phyloP scores from a whole-genome alignment of 2,329 filamentous ascomycete genomes.

The Amauroascus niger region DNA sequence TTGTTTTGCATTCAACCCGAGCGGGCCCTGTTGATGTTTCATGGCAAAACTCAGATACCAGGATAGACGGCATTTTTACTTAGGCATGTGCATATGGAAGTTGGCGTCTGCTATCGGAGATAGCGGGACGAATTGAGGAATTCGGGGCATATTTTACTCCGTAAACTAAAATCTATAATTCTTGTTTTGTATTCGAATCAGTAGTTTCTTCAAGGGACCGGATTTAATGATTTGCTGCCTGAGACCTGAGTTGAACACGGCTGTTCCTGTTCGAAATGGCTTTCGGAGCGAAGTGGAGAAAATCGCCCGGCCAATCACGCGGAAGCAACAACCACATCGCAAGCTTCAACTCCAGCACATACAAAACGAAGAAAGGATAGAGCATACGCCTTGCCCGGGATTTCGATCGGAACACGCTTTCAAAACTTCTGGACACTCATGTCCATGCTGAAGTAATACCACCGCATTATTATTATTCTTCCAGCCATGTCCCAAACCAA shows the following conservation, averaged over 20 bases:
- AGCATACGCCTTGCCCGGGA: neutral
- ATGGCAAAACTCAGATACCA: neutral
- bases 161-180: neutral
- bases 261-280: too few species aligned
- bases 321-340: neutral
- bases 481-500: conserved; percentile 43
- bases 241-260: too few species aligned
- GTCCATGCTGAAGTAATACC: neutral
- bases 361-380: neutral
- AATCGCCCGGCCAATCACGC: neutral
- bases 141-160: neutral
- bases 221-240: too few species aligned
- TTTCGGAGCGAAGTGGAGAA: neutral
- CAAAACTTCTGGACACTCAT: neutral
- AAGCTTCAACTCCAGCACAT: neutral
- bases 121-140: neutral
- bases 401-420: neutral
- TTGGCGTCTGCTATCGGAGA: neutral
- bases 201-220: too few species aligned
- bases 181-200: too few species aligned
- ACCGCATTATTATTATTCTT: neutral
- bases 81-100: neutral
- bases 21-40: neutral
- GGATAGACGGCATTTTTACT: neutral
- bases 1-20: neutral